These are phyloP conservation scores for Eremochloa ophiuroides DNA, from an alignment of 176 grass and related monocot genomes.

Conservation along the genomic window DNA sequence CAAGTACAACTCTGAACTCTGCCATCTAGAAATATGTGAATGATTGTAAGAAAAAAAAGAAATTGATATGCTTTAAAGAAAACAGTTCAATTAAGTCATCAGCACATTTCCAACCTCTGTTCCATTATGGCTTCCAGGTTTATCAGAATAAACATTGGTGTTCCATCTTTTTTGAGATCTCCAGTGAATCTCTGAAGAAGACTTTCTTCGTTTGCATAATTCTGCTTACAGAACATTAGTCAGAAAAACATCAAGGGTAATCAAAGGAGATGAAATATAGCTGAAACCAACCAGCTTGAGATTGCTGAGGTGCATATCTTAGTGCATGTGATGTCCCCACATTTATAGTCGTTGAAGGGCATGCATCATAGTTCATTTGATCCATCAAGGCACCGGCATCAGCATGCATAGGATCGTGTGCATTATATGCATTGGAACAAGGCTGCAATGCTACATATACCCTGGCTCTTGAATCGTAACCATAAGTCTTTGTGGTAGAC, in stretches of 20 bases:
- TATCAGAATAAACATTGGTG: background rate
- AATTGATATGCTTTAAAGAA: background rate
- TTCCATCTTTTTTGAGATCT: conserved; percentile 29
- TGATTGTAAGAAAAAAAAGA: background rate
- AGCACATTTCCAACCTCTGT: conserved; percentile 22
- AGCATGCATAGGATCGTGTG: conserved; percentile 16
- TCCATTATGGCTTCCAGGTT: background rate
- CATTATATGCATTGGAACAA: conserved; percentile 23
- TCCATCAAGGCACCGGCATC: background rate
- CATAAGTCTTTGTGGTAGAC: background rate
- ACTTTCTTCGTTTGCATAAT: conserved; percentile 12
- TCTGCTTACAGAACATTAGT: conserved; percentile 20
- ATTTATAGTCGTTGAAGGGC: background rate
- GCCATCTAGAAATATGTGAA: conserved; percentile 17
- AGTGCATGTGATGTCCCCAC: background rate
- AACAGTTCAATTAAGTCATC: background rate
- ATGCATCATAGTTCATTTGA: conserved; percentile 16
- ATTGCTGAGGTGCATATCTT: conserved; percentile 12
- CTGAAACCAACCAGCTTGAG: conserved; percentile 37
- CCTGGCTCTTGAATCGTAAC: background rate
- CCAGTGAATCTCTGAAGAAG: background rate
- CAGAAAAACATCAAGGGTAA: conserved; percentile 31
- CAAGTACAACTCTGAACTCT: background rate
- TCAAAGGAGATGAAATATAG: background rate
- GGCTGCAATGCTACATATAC: conserved; percentile 12